These are phyloP conservation scores for Brassica cretica DNA, from an alignment of 345 rosid genomes.

Conservation along the genomic window DNA sequence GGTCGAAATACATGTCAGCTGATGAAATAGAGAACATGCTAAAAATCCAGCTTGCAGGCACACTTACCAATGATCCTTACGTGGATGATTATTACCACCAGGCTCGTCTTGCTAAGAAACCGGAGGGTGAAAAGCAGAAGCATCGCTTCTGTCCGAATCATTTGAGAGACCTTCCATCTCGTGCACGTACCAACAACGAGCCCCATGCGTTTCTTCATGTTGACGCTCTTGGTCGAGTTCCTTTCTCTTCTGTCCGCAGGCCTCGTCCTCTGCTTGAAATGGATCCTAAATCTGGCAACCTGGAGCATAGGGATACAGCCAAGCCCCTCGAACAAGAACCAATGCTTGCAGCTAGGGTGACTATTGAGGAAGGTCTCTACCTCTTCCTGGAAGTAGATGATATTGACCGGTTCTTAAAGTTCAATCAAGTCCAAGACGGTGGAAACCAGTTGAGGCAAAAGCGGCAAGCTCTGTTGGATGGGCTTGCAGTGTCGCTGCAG, in stretches of 20 bases:
- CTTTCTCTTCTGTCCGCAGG: constrained; percentile 93
- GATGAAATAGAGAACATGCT: constrained; percentile 82
- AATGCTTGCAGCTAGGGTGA: constrained; percentile 93
- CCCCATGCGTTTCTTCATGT: constrained; percentile 94
- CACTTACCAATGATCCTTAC: constrained; percentile 88
- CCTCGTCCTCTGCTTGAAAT: constrained; percentile 98
- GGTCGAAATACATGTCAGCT: constrained; percentile 77
- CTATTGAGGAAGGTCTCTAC: constrained; percentile 83
- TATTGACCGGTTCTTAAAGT: constrained; percentile 76
- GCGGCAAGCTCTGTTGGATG: constrained; percentile 72
- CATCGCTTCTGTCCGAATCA: constrained; percentile 87
- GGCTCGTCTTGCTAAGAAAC: constrained; percentile 82
- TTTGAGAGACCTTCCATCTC: constrained; percentile 77
- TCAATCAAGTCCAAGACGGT: constrained; percentile 79
- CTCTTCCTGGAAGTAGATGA: constrained; percentile 90
- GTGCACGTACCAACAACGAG: constrained; percentile 66
- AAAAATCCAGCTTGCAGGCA: constrained; percentile 89
- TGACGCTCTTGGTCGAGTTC: constrained; percentile 94
- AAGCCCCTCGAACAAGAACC: constrained; percentile 94
- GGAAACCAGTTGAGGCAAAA: constrained; percentile 66
- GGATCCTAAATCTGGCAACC: constrained; percentile 51
- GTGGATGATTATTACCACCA: constrained; percentile 95
- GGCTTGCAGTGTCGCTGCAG: constrained; percentile 74
- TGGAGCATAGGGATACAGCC: constrained; percentile 58
- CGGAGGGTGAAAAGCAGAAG: constrained; percentile 62